Conservation (phyloP, 208 protist genomes). For the Leishmania lainsoni region DNA sequence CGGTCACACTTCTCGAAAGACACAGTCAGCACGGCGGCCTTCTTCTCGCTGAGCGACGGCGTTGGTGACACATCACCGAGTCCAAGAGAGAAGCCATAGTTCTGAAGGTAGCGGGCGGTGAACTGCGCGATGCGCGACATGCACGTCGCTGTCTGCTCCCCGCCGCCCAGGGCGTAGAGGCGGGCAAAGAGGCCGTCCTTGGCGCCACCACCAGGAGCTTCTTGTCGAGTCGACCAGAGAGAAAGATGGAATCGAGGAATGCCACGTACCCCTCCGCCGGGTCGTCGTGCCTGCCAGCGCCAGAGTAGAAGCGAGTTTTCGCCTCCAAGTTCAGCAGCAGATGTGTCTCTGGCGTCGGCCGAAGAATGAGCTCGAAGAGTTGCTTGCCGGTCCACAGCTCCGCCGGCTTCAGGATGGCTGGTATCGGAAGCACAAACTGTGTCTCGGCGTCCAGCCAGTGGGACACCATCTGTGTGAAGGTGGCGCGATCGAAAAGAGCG, state of each 20-base stretch:
- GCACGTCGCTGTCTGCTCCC: slow-evolving; percentile 81
- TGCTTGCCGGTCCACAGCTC: slow-evolving; percentile 99
- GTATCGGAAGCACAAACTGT: slow-evolving; percentile 94
- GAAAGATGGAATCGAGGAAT: slow-evolving; percentile 93
- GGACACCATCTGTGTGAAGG: slow-evolving; percentile 91
- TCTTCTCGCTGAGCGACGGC: slow-evolving; percentile 80
- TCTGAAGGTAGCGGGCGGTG: slow-evolving; percentile 92
- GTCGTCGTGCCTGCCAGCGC: slow-evolving; percentile 65
- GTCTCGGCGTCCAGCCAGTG: slow-evolving; percentile 81
- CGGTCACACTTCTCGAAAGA: slow-evolving; percentile 94
- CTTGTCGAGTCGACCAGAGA: slow-evolving; percentile 98
- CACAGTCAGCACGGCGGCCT: slow-evolving; percentile 90
- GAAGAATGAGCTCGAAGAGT: slow-evolving; percentile 95
- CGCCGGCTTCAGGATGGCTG: slow-evolving; percentile 97
- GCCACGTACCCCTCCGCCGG: slow-evolving; percentile 94
- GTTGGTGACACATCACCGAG: slow-evolving; percentile 97
- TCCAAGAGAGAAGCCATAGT: slow-evolving; percentile 99
- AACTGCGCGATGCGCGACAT: slow-evolving; percentile 97
- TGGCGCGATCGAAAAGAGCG: slow-evolving; percentile 94
- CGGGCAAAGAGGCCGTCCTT: slow-evolving; percentile 97
- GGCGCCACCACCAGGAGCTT: slow-evolving; percentile 92
- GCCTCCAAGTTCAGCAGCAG: slow-evolving; percentile 93
- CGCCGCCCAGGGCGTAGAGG: slow-evolving; percentile 89
- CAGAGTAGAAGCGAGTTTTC: slow-evolving; percentile 91
- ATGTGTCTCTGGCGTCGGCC: slow-evolving; percentile 48